Evolutionary conservation across 2,329 filamentous ascomycete species (phyloP).

Genomic region (Moelleriella libera): DNA sequence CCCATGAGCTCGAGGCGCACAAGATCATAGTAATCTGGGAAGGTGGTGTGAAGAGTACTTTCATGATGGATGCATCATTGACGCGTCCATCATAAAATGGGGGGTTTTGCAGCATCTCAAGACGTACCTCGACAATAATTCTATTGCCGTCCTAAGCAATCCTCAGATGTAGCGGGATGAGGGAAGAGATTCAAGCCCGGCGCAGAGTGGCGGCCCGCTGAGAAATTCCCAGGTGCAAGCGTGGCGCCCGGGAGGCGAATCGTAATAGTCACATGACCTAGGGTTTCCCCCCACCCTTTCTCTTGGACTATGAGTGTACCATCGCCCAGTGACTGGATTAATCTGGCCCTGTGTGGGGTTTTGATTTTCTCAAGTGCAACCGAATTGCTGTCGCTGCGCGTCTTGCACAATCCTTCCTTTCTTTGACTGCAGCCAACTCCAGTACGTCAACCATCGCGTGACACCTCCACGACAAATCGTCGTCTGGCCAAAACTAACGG

Average conservation of each 20-base stretch:
- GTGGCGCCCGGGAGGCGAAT: slow-evolving; percentile 1
- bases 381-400: background rate
- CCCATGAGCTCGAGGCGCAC: no score
- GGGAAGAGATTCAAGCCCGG: slow-evolving; percentile 9
- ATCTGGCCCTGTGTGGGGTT: slow-evolving; percentile 4
- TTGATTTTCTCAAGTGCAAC: slow-evolving; percentile 4
- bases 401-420: background rate
- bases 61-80: slow-evolving; percentile 17
- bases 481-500: slow-evolving; percentile 16
- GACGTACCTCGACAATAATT: slow-evolving; percentile 49
- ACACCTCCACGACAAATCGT: slow-evolving; percentile 9
- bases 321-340: slow-evolving; percentile 5
- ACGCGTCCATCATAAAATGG: slow-evolving; percentile 13
- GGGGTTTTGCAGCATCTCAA: slow-evolving; percentile 30
- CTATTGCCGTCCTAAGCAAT: slow-evolving; percentile 50
- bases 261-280: slow-evolving; percentile 11
- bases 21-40: no score
- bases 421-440: background rate
- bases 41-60: background rate
- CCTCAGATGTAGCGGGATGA: slow-evolving; percentile 34
- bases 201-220: slow-evolving; percentile 14
- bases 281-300: slow-evolving; percentile 7
- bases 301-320: slow-evolving; percentile 6
- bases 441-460: slow-evolving; percentile 8
- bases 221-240: slow-evolving; percentile 12